Conservation (phyloP, 768 basidiomycete genomes). For the Boletus pseudopeckii region DNA sequence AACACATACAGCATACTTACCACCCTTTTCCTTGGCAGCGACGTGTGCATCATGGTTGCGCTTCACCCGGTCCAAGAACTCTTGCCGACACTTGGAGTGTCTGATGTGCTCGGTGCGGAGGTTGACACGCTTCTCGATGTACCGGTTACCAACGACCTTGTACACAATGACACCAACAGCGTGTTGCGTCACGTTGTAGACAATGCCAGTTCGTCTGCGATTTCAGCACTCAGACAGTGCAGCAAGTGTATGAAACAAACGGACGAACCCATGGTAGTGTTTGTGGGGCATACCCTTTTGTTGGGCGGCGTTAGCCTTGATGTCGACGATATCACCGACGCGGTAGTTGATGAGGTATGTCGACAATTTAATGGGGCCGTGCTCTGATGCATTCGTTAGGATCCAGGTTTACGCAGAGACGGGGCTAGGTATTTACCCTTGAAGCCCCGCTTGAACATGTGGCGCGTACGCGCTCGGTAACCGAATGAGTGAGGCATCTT, state of each 20-base stretch:
- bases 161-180: constrained; percentile 96
- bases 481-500: constrained; percentile 99
- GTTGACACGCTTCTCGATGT: constrained; percentile 99
- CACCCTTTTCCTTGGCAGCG: constrained; percentile 88
- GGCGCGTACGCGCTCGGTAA: constrained; percentile 99
- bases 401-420: constrained; percentile 8
- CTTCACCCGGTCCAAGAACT: constrained; percentile 96
- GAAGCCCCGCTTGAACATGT: constrained; percentile 99
- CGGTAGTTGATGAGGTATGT: constrained; percentile 92
- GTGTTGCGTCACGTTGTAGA: constrained; percentile 96
- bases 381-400: constrained; percentile 49
- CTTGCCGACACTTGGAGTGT: constrained; percentile 97
- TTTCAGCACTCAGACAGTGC: not conserved
- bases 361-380: constrained; percentile 86
- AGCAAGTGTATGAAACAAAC: not conserved
- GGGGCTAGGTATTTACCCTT: constrained; percentile 61
- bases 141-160: constrained; percentile 99
- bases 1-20: constrained; percentile 38
- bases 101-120: constrained; percentile 91
- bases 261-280: constrained; percentile 89
- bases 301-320: constrained; percentile 98
- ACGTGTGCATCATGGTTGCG: constrained; percentile 78
- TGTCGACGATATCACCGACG: constrained; percentile 98
- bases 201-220: constrained; percentile 88
- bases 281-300: constrained; percentile 99